Base-by-base conservation (phyloP, 148 eudicot genomes). In the Tetragonia tetragonoides region DNA sequence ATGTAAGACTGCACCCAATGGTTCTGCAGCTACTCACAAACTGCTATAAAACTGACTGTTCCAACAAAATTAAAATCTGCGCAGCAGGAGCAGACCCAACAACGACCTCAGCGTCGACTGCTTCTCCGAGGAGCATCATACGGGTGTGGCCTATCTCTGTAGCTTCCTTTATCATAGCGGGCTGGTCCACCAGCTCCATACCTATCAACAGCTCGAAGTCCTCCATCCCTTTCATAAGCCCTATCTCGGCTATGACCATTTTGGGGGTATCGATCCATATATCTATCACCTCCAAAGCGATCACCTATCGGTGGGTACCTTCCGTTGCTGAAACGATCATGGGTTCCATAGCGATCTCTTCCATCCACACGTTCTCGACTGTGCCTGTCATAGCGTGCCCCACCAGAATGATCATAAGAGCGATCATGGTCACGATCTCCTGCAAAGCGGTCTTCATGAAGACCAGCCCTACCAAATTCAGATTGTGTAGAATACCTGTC, bases 141-240 rank as follows among this genome's bases (percentile, higher is more conserved):
- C 53, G 88, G 88, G 53, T 82, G 86, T 21, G 66, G 77, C 72
- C 85, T 68, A 23, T 81, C 86, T 47, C 82, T 78, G 60, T 75
- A 84, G 75, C 74, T 78, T 83, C 86, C 82, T 66, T 77, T 77
- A 24, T 80, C 88, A 78, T 75, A 78, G 16, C 88, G 82, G 49
- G 57, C 41, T 28, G 86, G 88, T 61, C 88, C 88, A 51, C 88
- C 86, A 76, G 63, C 70, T 39, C 73, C 77, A 66, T 86, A 86
- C 80, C 86, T 85, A 44, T 83, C 86, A 68, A 69, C 78, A 14
- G 75, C 82, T 81, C 88, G 72, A 37, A 66, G 54, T 11, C 84
- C 82, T 62, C 57, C 82, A 70, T 83, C 84, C 73, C 86, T 74
- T 46, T 83, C 86, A 81, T 78, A 81, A 66, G 74, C 81, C 80